Percentiles rank a stretch among this genome's conserved stretches.
These are phyloP conservation scores for Metarhizium humberi DNA, from an alignment of 2,329 filamentous ascomycete genomes.

Conservation along the genomic window DNA sequence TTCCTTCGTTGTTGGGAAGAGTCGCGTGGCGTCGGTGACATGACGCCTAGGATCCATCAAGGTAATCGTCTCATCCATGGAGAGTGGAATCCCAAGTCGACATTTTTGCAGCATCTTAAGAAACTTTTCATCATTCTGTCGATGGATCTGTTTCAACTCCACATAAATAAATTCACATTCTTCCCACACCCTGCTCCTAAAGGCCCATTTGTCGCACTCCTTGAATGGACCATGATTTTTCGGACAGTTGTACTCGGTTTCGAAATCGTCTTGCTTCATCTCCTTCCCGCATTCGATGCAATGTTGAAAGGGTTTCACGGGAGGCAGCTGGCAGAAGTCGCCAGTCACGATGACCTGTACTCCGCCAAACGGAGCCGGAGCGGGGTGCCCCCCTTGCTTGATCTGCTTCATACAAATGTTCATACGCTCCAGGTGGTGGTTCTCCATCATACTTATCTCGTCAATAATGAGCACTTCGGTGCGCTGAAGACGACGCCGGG, in stretches of 20 bases:
- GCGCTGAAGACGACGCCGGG: slow-evolving; percentile 24
- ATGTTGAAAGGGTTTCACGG: slow-evolving; percentile 42
- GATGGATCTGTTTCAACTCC: slow-evolving; percentile 44
- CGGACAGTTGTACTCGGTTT: background rate
- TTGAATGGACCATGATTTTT: background rate
- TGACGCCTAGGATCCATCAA: slow-evolving; percentile 36
- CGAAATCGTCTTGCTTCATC: slow-evolving; percentile 10
- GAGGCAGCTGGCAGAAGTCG: slow-evolving; percentile 52
- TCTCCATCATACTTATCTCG: slow-evolving; percentile 58
- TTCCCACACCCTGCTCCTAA: slow-evolving; percentile 44
- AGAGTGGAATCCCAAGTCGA: slow-evolving; percentile 34
- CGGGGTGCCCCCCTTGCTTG: background rate
- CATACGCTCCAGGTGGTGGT: slow-evolving; percentile 21
- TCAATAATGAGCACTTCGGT: slow-evolving; percentile 54
- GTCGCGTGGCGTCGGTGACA: slow-evolving; percentile 15
- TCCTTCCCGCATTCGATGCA: slow-evolving; percentile 12
- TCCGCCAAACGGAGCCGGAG: background rate
- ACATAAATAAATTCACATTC: slow-evolving; percentile 43
- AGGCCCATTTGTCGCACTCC: slow-evolving; percentile 51
- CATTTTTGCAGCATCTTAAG: slow-evolving; percentile 46
- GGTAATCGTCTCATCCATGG: slow-evolving; percentile 24
- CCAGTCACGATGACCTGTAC: slow-evolving; percentile 16
- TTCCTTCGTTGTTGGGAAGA: slow-evolving; percentile 9
- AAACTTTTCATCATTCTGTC: slow-evolving; percentile 38
- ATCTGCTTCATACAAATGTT: slow-evolving; percentile 8